phyloP scores from a whole-genome alignment of 768 basidiomycete genomes.

The Lactarius pseudohatsudake region DNA sequence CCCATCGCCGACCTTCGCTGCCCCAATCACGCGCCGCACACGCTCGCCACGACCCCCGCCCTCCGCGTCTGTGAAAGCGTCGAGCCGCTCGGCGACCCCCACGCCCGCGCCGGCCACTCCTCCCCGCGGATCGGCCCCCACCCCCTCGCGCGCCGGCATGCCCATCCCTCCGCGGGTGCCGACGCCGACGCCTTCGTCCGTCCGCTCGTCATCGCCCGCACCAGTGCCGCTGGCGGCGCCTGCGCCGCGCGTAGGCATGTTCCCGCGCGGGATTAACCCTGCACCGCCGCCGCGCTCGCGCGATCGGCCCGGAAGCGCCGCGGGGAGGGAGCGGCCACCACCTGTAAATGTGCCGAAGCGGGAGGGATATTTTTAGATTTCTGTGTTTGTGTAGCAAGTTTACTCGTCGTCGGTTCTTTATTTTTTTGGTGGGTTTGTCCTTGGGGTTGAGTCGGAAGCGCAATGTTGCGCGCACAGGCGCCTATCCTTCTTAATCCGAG shows the following conservation, averaged over 20 bases:
- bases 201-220: not conserved
- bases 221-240: not conserved
- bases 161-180: slow-evolving; percentile 17
- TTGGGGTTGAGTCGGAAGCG: not conserved
- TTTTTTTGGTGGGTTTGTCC: not conserved
- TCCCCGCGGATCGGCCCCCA: slow-evolving; percentile 2
- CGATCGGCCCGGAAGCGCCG: slow-evolving; percentile 61
- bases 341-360: slow-evolving; percentile 54
- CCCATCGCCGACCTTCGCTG: not conserved
- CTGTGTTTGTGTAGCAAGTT: not conserved
- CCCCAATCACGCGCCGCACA: slow-evolving; percentile 7
- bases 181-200: slow-evolving; percentile 7
- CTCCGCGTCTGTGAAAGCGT: slow-evolving; percentile 1
- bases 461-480: too few relatives aligned
- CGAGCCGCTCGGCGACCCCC: slow-evolving; percentile 18
- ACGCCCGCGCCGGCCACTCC: not conserved
- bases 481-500: too few relatives aligned
- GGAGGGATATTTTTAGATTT: slow-evolving; percentile 60
- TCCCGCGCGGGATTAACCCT: slow-evolving; percentile 36
- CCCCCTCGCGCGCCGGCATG: slow-evolving; percentile 13
- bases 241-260: not conserved
- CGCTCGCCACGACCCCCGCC: slow-evolving; percentile 22
- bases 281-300: slow-evolving; percentile 64
- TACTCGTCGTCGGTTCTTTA: too few relatives aligned
- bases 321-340: slow-evolving; percentile 46